Conservation (phyloP, 78 protist species). For the Dictyostelium firmibasis region DNA sequence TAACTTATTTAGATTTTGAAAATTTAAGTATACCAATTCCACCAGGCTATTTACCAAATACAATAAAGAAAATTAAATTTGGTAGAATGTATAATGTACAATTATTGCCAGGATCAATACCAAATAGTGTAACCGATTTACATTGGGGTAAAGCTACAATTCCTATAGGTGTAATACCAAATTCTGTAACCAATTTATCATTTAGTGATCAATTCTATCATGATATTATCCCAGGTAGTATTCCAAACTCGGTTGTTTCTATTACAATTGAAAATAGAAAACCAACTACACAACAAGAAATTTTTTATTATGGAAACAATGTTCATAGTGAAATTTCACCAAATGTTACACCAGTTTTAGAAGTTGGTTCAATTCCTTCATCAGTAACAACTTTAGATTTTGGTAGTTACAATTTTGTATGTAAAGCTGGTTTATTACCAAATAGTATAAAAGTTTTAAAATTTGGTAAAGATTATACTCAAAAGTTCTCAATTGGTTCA, state of each 20-base stretch:
- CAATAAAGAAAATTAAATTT: background rate
- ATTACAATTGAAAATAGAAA: background rate
- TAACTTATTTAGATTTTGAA: background rate
- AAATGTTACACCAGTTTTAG: background rate
- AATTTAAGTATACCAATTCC: background rate
- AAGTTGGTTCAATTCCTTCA: background rate
- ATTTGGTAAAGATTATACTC: background rate
- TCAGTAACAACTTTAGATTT: background rate
- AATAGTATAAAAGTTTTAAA: background rate
- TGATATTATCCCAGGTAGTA: background rate
- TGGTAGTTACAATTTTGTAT: background rate
- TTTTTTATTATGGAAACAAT: background rate
- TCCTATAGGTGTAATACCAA: background rate
- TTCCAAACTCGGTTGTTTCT: background rate
- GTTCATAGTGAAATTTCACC: background rate
- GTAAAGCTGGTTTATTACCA: background rate
- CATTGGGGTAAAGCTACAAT: background rate
- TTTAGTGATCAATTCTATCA: background rate
- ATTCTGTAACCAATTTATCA: background rate
- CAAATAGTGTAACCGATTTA: background rate
- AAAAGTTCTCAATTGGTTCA: background rate
- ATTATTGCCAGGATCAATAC: background rate
- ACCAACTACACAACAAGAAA: background rate
- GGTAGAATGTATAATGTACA: background rate
- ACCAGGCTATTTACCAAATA: background rate